These are phyloP conservation scores for Xylaria digitata DNA, from an alignment of 2,329 filamentous ascomycete genomes.

Conservation along the genomic window DNA sequence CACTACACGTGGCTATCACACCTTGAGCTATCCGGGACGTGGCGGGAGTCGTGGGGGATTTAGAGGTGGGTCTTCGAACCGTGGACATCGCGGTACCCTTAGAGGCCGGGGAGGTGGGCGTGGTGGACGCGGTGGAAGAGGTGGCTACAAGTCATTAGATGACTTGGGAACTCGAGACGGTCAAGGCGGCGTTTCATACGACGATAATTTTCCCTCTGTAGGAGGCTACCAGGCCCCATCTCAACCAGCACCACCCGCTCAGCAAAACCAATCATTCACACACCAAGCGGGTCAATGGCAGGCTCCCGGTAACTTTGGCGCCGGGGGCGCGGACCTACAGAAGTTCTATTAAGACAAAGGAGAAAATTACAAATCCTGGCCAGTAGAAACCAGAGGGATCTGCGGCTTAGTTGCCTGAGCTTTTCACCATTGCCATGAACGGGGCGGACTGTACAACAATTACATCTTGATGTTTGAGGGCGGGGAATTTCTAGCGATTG, in stretches of 20 bases:
- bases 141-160: slow-evolving; percentile 74
- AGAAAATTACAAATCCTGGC: background rate
- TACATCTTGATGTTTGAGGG: background rate
- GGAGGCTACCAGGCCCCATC: slow-evolving; percentile 39
- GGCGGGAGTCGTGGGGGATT: slow-evolving; percentile 52
- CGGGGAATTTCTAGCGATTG: slow-evolving; percentile 5
- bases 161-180: slow-evolving; percentile 67
- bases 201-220: slow-evolving; percentile 54
- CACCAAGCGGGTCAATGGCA: slow-evolving; percentile 44
- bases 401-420: background rate
- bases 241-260: slow-evolving; percentile 28
- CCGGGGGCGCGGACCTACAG: slow-evolving; percentile 52
- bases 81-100: slow-evolving; percentile 51
- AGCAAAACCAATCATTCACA: slow-evolving; percentile 40
- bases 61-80: slow-evolving; percentile 50
- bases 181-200: slow-evolving; percentile 61
- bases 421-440: background rate
- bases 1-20: slow-evolving; percentile 53
- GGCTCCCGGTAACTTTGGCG: slow-evolving; percentile 30
- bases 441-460: slow-evolving; percentile 12
- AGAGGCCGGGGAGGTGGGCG: slow-evolving; percentile 50
- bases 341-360: slow-evolving; percentile 53
- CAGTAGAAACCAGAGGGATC: too few relatives aligned
- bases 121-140: slow-evolving; percentile 56
- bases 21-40: slow-evolving; percentile 57